A percentile compares a stretch with the other conserved stretches of the same genome.
Conservation (phyloP, 129 eudicot genomes). For the Escallonia rubra region DNA sequence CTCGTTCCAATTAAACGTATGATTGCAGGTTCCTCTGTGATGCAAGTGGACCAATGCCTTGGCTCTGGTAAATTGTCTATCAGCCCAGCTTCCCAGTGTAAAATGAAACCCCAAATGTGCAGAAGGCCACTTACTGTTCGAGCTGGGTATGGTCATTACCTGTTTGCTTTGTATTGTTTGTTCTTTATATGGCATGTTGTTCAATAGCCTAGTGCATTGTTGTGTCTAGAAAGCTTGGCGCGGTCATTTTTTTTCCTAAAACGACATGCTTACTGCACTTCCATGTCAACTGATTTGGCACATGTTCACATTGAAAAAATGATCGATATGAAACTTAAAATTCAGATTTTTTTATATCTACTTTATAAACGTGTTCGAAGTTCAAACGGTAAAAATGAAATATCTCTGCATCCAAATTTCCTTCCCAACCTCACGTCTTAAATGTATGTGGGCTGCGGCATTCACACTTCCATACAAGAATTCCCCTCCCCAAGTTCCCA, state of each 20-base stretch:
- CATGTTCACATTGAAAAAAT: background rate
- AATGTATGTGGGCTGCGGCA: too few relatives aligned
- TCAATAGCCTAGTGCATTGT: background rate
- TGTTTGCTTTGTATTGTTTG: background rate
- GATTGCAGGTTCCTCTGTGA: slow-evolving; percentile 3
- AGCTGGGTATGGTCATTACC: slow-evolving; percentile 8
- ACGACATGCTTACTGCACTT: too few relatives aligned
- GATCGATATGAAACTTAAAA: background rate
- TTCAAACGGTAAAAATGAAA: too few relatives aligned
- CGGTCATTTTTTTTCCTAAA: too few relatives aligned
- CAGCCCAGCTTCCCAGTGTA: background rate
- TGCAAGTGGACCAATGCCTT: slow-evolving; percentile 2
- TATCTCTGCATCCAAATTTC: too few relatives aligned
- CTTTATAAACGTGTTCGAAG: too few relatives aligned
- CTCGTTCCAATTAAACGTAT: background rate
- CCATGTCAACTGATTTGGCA: too few relatives aligned
- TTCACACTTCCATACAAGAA: too few relatives aligned
- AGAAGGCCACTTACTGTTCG: background rate
- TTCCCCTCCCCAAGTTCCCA: too few relatives aligned
- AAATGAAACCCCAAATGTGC: slow-evolving; percentile 5
- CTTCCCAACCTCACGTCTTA: too few relatives aligned
- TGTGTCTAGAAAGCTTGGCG: too few relatives aligned
- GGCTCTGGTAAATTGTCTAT: background rate
- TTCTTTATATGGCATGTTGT: background rate
- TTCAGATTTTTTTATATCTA: too few relatives aligned